Conservation (phyloP, 73 alveolate genomes). For the Paramecium tetraurelia region DNA sequence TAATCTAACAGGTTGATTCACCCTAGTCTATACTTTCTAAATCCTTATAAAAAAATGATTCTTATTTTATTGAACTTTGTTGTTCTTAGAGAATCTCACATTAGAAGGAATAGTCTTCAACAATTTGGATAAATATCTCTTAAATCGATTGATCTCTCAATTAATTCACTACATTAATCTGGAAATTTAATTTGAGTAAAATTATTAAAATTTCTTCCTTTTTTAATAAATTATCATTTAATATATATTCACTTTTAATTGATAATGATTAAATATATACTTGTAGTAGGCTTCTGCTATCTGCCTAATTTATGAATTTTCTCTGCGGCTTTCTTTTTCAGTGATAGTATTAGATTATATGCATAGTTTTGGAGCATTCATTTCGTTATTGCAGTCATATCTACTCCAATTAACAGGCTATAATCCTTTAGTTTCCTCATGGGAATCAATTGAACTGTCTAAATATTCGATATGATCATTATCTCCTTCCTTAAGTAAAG, state of each 20-base stretch:
- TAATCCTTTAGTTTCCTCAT: neutral
- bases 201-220: neutral
- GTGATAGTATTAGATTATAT: neutral
- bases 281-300: neutral
- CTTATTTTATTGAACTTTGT: neutral
- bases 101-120: neutral
- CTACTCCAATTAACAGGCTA: constrained; percentile 3
- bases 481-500: neutral
- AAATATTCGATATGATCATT: neutral
- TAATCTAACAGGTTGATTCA: neutral
- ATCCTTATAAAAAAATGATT: neutral
- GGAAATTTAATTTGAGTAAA: neutral
- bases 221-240: neutral
- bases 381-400: neutral
- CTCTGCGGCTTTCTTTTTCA: neutral
- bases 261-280: neutral
- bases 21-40: neutral
- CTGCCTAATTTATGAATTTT: neutral
- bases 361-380: neutral
- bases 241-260: neutral
- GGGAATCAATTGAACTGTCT: constrained; percentile 14
- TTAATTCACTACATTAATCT: neutral
- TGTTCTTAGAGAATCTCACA: neutral
- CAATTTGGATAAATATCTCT: neutral
- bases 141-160: neutral